Evolutionary conservation across 257 asterid genomes (phyloP), one percentile per base, ranked within the genome.

Genomic region (Solanum pinnatisectum): DNA sequence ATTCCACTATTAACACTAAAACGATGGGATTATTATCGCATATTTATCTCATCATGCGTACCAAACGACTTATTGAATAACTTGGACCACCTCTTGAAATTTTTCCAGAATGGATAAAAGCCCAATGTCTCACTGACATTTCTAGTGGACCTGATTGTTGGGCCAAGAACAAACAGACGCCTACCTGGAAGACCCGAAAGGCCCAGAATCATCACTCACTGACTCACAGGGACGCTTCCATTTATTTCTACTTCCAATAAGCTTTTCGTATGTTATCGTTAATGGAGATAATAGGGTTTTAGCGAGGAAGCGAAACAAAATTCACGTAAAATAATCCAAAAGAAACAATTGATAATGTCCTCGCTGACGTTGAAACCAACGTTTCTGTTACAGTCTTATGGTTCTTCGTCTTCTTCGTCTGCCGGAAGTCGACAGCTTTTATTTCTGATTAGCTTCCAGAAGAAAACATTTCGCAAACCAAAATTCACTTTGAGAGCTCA

Each of bases 361-460:
- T 92, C 95, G 84, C 84, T 93, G 87, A 89, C 94, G 25, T 86
- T 92, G 89, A 93, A 93, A 88, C 92, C 98, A 42, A 90, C 94
- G 35, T 90, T 92, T 89, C 83, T 91, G 67, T 90, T 92, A 63
- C 92, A 90, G 33, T 86, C 93, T 37, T 74, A 88, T 16, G 89
- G 90, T 60, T 88, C 90, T 52, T 87, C 93, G 15, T 86, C 93
- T 60, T 88, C 91, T 37, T 87, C 92, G 11, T 86, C 93, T 84
- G 86, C 86, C 84, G 78, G 20, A 87, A 71, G 3, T 83, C 87
- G 42, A 89, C 40, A 63, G 73, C 87, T 91, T 87, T 89, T 89
- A n/a, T 89, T 90, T 73, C 85, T 84, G 7, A 46, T 93, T 86
- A 94, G 93, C 60, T 88, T 94, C 9, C 91, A 49, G 4, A 90